phyloP scores from a whole-genome alignment of 345 rosid genomes.

The Lepidium didymum region DNA sequence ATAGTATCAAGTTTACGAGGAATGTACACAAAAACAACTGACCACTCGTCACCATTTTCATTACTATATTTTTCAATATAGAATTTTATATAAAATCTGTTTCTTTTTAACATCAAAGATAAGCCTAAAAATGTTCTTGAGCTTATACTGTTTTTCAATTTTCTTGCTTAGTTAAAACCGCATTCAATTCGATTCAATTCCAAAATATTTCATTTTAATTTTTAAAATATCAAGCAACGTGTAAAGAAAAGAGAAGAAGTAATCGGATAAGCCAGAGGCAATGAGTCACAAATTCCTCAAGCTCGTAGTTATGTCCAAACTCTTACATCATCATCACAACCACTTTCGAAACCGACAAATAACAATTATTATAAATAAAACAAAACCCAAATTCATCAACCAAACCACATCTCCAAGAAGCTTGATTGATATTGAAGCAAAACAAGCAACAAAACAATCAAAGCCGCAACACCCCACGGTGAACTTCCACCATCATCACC shows the following conservation, averaged over 20 bases:
- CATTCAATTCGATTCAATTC: no score
- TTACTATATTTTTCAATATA: no score
- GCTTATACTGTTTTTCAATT: no score
- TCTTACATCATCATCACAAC: background rate
- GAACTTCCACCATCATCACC: slow-evolving; percentile 71
- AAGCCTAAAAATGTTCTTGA: no score
- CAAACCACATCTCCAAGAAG: slow-evolving; percentile 62
- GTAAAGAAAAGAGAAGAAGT: background rate
- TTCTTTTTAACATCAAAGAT: no score
- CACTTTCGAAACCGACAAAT: no score
- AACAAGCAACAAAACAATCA: slow-evolving; percentile 64
- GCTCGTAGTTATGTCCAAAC: background rate
- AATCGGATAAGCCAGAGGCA: background rate
- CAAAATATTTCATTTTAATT: no score
- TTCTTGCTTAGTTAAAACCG: no score
- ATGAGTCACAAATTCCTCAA: background rate
- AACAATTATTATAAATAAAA: background rate
- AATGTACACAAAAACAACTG: no score
- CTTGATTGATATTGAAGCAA: slow-evolving; percentile 66
- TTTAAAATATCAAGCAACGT: background rate
- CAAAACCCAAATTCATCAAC: background rate
- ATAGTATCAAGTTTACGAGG: no score
- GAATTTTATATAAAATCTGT: no score
- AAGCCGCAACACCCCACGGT: slow-evolving; percentile 92
- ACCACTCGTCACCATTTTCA: no score